phyloP scores from a whole-genome alignment of 2,329 filamentous ascomycete genomes.

The Fusarium kyushuense region DNA sequence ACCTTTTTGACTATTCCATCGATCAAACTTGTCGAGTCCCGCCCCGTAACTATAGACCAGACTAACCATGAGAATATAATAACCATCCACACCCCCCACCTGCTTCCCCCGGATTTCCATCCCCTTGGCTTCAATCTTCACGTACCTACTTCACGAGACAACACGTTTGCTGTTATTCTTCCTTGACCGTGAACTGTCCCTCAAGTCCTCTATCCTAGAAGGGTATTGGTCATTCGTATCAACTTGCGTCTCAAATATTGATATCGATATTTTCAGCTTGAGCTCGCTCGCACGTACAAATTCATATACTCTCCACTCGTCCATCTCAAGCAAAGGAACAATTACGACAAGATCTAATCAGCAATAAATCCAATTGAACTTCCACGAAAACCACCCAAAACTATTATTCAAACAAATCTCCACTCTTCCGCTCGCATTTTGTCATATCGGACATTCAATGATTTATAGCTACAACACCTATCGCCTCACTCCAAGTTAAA shows the following conservation, averaged over 20 bases:
- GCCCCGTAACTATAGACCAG: slow-evolving; percentile 34
- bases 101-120: slow-evolving; percentile 49
- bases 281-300: slow-evolving; percentile 14
- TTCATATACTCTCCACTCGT: slow-evolving; percentile 29
- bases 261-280: slow-evolving; percentile 39
- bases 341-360: slow-evolving; percentile 20
- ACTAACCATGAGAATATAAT: slow-evolving; percentile 49
- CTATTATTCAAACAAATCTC: slow-evolving; percentile 31
- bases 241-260: slow-evolving; percentile 35
- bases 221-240: slow-evolving; percentile 34
- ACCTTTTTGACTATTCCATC: slow-evolving; percentile 23
- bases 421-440: slow-evolving; percentile 41
- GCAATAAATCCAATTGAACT: slow-evolving; percentile 13
- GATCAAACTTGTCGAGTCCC: slow-evolving; percentile 43
- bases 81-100: slow-evolving; percentile 50
- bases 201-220: slow-evolving; percentile 12
- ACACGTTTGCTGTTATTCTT: slow-evolving; percentile 24
- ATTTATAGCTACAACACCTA: slow-evolving; percentile 21
- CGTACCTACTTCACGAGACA: slow-evolving; percentile 17
- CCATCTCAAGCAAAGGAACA: slow-evolving; percentile 21
- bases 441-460: slow-evolving; percentile 36
- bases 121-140: slow-evolving; percentile 47
- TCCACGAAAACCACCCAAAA: slow-evolving; percentile 14
- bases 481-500: slow-evolving; percentile 11
- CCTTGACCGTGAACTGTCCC: slow-evolving; percentile 31